Base-by-base conservation (phyloP, 495 filamentous ascomycete species). In the Talaromyces thailandensis region DNA sequence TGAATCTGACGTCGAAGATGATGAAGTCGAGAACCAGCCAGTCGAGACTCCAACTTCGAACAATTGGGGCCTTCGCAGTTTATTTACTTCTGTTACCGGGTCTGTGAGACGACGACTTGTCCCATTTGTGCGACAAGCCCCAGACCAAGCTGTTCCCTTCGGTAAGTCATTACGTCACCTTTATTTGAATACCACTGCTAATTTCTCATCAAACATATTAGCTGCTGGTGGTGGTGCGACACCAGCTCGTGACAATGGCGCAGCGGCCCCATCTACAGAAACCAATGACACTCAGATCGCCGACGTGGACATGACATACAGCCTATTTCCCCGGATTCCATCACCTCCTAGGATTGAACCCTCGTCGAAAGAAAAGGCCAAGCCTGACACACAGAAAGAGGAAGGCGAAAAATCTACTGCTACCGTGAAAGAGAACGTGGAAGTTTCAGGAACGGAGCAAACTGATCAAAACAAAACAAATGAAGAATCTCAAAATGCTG, bases 131-230 rank as follows among this genome's bases (percentile, higher is more conserved):
- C 12, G 59, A 61, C 23, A 28, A n/a, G 28, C 26, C 7, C 37
- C 40, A 32, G 59, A 51, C 43, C 59, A 50, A 31, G 59, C 59
- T 8, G 59, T 61, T 43, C 59, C 59, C n/a, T 61, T 61, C 40
- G 45, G 59, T 61, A 51, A 31, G 59, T 50, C 14, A 52, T 32
- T 8, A 45, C 12, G 26, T 21, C 35, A n/a, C 37, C 4, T 8
- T 45, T 60, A 18, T 37, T 58, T 21, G 35, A 45, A 28, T 4
- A 60, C 35, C 35, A 45, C 35, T 31, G 59, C 59, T 61, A 51
- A 61, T 31, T 26, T 48, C 40, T 29, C n/a, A 31, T 50, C 18
- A 29, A 51, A 6, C 29, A 14, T 26, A 32, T 14, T 32, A 50
- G 59, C 43, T 52, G 59, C 37, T 23, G 59, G 59, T 18, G 57